phyloP scores from a whole-genome alignment of 2,329 filamentous ascomycete genomes.

The Phoma sp. region DNA sequence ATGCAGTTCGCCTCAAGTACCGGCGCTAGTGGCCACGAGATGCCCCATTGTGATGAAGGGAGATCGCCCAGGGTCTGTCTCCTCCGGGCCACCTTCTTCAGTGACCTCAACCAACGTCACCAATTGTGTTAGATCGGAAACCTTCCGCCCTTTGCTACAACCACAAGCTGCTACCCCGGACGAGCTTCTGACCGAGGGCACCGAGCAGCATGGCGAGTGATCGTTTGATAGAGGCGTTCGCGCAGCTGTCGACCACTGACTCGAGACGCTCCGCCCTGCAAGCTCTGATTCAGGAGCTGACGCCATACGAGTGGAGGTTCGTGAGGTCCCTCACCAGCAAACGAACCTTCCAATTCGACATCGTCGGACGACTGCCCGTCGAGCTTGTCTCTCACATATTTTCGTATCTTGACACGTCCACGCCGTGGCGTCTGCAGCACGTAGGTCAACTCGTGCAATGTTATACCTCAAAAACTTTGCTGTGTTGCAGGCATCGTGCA shows the following conservation, averaged over 20 bases:
- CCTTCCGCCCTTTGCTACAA: constrained; percentile 1
- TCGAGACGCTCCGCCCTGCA: constrained; percentile 30
- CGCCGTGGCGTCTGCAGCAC: constrained; percentile 35
- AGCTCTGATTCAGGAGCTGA: constrained; percentile 33
- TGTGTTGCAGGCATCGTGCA: neutral
- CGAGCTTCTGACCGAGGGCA: neutral
- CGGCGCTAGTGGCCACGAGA: constrained; percentile 17
- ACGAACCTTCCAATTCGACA: constrained; percentile 41
- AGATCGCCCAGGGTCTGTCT: constrained; percentile 11
- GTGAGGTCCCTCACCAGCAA: constrained; percentile 24
- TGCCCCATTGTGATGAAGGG: constrained; percentile 2
- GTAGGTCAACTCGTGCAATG: constrained; percentile 23
- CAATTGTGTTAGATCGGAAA: constrained; percentile 3
- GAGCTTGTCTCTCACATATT: constrained; percentile 48
- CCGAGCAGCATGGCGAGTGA: constrained; percentile 2
- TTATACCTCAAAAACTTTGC: neutral
- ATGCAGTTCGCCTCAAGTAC: constrained; percentile 9
- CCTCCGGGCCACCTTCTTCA: neutral
- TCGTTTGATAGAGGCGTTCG: constrained; percentile 21
- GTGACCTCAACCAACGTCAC: neutral
- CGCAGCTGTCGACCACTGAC: constrained; percentile 18
- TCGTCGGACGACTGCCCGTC: constrained; percentile 44
- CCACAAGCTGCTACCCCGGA: neutral
- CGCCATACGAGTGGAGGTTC: constrained; percentile 39
- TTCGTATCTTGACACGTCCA: constrained; percentile 37